A percentile compares a stretch with the other conserved stretches of the same genome.
Conservation (phyloP, 805 yeast genomes). For the Scheffersomyces coipomensis region DNA sequence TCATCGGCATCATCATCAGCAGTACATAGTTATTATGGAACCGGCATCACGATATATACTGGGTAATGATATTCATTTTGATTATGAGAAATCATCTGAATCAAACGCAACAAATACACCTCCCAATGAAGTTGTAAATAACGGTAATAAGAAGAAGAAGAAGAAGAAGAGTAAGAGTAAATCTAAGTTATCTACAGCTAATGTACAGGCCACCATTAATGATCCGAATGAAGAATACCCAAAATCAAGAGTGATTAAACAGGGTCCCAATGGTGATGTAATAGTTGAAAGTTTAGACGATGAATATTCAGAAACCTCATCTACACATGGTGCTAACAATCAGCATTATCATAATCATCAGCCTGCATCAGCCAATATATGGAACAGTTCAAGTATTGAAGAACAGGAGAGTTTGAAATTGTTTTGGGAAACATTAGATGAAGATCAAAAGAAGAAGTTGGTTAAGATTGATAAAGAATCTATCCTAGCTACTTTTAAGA, state of each 20-base stretch:
- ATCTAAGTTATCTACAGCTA: slow-evolving; percentile 9
- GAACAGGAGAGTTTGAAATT: slow-evolving; percentile 51
- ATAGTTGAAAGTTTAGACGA: slow-evolving; percentile 60
- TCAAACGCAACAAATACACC: not conserved
- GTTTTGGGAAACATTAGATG: slow-evolving; percentile 66
- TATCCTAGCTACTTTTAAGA: slow-evolving; percentile 61
- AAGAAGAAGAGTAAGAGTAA: slow-evolving; percentile 34
- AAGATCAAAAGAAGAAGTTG: slow-evolving; percentile 59
- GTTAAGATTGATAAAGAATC: slow-evolving; percentile 68
- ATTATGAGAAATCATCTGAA: slow-evolving; percentile 9
- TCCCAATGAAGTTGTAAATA: not conserved
- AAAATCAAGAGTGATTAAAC: slow-evolving; percentile 65
- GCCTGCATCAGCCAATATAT: slow-evolving; percentile 22
- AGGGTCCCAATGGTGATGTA: slow-evolving; percentile 74
- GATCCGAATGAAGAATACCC: slow-evolving; percentile 68
- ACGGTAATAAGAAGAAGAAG: slow-evolving; percentile 17
- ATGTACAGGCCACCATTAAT: slow-evolving; percentile 45
- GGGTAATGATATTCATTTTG: slow-evolving; percentile 37
- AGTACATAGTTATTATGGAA: too few relatives aligned
- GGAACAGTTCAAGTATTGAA: slow-evolving; percentile 49
- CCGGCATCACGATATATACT: slow-evolving; percentile 17
- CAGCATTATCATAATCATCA: slow-evolving; percentile 2
- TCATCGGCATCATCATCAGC: too few relatives aligned
- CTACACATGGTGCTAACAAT: slow-evolving; percentile 2
- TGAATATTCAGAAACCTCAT: slow-evolving; percentile 6